Evolutionary conservation across 2,329 filamentous ascomycete species (phyloP), one percentile per base, ranked within the genome.

Genomic region (Aspergillus intermedius): DNA sequence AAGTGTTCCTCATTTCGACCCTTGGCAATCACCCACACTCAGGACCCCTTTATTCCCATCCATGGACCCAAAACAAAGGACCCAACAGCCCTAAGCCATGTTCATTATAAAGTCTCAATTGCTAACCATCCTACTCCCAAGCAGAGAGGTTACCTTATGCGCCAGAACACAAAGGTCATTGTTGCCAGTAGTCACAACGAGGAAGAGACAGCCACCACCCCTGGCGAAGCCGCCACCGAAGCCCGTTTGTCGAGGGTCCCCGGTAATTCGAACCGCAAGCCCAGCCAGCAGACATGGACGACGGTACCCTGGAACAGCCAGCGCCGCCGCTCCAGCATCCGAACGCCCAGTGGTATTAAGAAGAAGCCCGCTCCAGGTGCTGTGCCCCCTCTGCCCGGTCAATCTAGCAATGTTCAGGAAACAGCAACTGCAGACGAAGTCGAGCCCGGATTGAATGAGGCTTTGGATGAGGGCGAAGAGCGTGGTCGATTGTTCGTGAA

Each of bases 61-160:
- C 21, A 37, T 25, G 54, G 53, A 62, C 52, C 50, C 55, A 53
- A 54, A 51, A 52, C 53, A 47, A 54, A 52, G 47, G 42, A 53
- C 48, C 48, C 55, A 45, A 47, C 34, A 28, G 53, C 44, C 25
- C 9, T 51, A 25, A 40, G 15, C 12, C 15, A 40, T 10, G 10
- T 12, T 21, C 17, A 22, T 22, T 50, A 53, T 58, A 54, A 43
- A 58, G 59, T 59, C 54, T 51, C 62, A 49, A 70, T 77, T 82
- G 78, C 85, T 88, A 83, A 89, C 78, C 64, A 74, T 62, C 77
- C 69, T 63, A 62, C 73, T 60, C 76, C 70, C 58, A 78, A 77
- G 82, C 87, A 96, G 91, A 91, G 94, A 75, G 93, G 93, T 49
- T 98, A 98, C 65, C 78, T 97, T 42, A 98, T 97, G 91, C 84